These are phyloP conservation scores for Plasmodium coatneyi DNA, from an alignment of 169 alveolate genomes.

Conservation along the genomic window DNA sequence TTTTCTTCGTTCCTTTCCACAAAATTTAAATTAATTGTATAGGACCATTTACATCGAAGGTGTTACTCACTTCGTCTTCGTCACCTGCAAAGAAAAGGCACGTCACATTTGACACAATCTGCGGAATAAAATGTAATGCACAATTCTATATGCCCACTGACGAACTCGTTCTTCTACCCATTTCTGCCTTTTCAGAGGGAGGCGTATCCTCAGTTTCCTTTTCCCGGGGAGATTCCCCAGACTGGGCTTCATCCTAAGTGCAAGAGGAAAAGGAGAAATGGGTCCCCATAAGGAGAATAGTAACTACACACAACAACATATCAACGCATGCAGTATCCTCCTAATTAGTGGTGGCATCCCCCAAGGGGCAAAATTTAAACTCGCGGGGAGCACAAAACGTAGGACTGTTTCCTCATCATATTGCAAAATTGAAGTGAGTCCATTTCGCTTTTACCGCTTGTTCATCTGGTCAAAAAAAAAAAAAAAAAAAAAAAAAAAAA, in stretches of 20 bases:
- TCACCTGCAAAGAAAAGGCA: neutral
- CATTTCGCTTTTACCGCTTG: conserved; percentile 10
- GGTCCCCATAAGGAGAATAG: neutral
- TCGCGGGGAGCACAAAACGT: neutral
- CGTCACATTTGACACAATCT: neutral
- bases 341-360: neutral
- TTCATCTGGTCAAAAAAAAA: conserved; percentile 45
- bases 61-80: neutral
- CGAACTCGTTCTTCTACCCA: conserved; percentile 5
- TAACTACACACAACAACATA: neutral
- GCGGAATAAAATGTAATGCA: neutral
- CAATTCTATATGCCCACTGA: neutral
- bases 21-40: conserved; percentile 34
- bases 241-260: conserved; percentile 4
- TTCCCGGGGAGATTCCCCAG: neutral
- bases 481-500: neutral
- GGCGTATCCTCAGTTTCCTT: neutral
- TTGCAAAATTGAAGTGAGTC: neutral
- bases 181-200: neutral
- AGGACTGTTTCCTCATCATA: neutral
- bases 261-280: neutral
- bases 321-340: neutral
- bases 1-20: neutral
- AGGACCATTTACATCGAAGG: conserved; percentile 60
- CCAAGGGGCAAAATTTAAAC: neutral